Conservation (phyloP, 139 green algal genomes). For the Volvox reticuliferus region DNA sequence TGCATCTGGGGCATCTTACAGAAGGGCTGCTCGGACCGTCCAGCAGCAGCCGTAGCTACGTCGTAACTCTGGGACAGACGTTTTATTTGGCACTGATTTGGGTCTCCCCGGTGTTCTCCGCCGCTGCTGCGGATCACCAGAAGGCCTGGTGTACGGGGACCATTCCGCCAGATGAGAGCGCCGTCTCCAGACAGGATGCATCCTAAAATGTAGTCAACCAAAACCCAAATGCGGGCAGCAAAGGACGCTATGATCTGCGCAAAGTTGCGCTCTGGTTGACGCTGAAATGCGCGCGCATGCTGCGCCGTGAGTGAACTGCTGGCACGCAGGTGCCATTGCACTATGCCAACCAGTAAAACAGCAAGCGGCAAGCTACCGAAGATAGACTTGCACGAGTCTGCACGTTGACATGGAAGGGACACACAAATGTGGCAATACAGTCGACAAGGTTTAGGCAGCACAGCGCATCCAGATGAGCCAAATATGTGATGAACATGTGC, state of each 20-base stretch:
- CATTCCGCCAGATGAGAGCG: neutral
- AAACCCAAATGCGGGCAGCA: neutral
- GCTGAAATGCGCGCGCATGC: neutral
- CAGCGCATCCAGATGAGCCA: too few relatives aligned
- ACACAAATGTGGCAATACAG: too few relatives aligned
- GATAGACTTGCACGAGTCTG: conserved; percentile 9
- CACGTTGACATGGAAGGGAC: too few relatives aligned
- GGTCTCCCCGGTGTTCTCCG: neutral
- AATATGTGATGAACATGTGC: too few relatives aligned
- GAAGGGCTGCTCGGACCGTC: too few relatives aligned
- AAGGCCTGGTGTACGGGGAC: neutral
- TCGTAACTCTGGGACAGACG: too few relatives aligned
- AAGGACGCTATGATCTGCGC: neutral
- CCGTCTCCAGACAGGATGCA: neutral
- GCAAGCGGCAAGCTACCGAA: conserved; percentile 25
- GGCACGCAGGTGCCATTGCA: conserved; percentile 10
- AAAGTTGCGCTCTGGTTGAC: neutral
- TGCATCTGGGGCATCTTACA: neutral
- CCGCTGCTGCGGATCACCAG: neutral
- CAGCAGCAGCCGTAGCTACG: too few relatives aligned
- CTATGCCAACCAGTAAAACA: neutral
- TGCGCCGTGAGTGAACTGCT: neutral
- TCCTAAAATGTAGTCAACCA: neutral
- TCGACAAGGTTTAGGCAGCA: too few relatives aligned
- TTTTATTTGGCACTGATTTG: too few relatives aligned